Evolutionary conservation across 495 filamentous ascomycete genomes (phyloP), one percentile per base, ranked within the genome.

Genomic region (Aspergillus baeticus): DNA sequence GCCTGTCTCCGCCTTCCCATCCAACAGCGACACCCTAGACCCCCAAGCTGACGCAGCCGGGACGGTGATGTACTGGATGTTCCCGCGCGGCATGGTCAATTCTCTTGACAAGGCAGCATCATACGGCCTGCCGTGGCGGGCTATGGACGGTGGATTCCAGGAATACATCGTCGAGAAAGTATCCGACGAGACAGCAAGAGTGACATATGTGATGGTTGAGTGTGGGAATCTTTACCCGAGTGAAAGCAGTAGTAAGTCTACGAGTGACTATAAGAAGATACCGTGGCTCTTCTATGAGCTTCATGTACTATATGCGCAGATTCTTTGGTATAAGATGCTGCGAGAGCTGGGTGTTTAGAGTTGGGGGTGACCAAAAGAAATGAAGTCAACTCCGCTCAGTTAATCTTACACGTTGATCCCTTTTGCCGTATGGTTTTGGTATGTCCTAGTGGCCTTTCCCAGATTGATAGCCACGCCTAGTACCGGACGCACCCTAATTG

Each of bases 221-320:
- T 61, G 54, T 46, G 47, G 21, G 5, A 18, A 57, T 42, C 13
- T 61, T 6, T 36, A 57, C 53, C 59, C 59, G 48, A 44, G 8
- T 5, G 26, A 29, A 8, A 29, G 26, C 8, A 35, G 26, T 29
- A 35, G 35, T 3, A 33, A 49, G 36, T 8, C 5, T 26, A 6
- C 6, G 29, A 57, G 45, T 20, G 21, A 57, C 15, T 61, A 49
- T 7, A 61, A 57, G 33, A 51, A 21, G 13, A 5, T 57, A 36
- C 59, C 54, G 18, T 57, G 54, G 54, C 5, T 57, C 2, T 3
- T 54, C 10, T 61, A 61, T 43, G 54, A 61, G 22, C 34, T 44
- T 20, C 59, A 61, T 52, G 59, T 61, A 31, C 18, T 61, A 35
- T 61, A 61, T 42, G 59, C 59, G 10, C 54, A 61, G 43, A 47